phyloP scores from a whole-genome alignment of 2,329 filamentous ascomycete species.

The Podosphaera fusca region DNA sequence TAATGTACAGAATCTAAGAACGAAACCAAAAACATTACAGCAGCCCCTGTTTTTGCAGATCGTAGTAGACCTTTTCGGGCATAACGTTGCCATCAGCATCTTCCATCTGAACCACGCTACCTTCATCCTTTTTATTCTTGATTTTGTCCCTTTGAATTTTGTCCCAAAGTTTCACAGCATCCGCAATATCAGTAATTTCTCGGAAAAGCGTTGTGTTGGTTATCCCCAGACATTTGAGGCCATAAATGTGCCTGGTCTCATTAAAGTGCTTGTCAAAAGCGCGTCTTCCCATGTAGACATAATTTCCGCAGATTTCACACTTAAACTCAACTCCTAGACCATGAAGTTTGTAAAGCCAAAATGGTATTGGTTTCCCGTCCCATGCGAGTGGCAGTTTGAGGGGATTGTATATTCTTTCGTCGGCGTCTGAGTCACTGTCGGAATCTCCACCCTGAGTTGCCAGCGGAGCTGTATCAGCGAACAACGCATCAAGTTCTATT shows the following conservation, averaged over 20 bases:
- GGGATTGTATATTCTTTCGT: conserved; percentile 86
- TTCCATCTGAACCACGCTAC: conserved; percentile 93
- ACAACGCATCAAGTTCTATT: conserved; percentile 76
- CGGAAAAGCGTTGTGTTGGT: conserved; percentile 77
- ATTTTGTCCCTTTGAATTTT: conserved; percentile 78
- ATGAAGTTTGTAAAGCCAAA: conserved; percentile 95
- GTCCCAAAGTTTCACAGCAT: conserved; percentile 73
- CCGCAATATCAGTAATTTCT: conserved; percentile 80
- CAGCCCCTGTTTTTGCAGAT: conserved; percentile 79
- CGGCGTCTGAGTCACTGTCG: conserved; percentile 49
- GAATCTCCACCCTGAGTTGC: conserved; percentile 23
- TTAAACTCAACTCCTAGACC: conserved; percentile 84
- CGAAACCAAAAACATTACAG: conserved; percentile 23
- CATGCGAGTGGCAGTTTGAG: conserved; percentile 87
- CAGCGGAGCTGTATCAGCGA: conserved; percentile 29
- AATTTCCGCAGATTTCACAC: conserved; percentile 94
- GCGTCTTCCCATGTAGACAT: conserved; percentile 91
- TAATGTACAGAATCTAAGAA: too few species aligned
- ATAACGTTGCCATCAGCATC: conserved; percentile 94
- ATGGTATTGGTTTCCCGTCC: conserved; percentile 97
- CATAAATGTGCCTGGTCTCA: conserved; percentile 78
- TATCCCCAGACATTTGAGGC: conserved; percentile 81
- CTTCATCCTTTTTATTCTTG: conserved; percentile 50
- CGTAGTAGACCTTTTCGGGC: conserved; percentile 95
- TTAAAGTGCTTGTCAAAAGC: conserved; percentile 98